phyloP scores from a whole-genome alignment of 1,284 basidiomycete genomes.

The Puccinia coronata region DNA sequence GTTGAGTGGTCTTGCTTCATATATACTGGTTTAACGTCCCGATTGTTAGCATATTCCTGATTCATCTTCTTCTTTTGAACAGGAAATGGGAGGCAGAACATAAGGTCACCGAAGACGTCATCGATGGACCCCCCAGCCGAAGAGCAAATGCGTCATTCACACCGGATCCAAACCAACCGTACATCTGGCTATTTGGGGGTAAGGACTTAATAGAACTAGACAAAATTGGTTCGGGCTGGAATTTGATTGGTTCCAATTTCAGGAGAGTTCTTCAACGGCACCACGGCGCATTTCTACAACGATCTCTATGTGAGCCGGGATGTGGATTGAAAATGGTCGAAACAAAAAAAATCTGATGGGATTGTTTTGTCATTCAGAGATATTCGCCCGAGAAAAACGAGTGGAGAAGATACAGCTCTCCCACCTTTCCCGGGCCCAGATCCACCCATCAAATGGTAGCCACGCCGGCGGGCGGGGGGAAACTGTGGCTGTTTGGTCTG shows the following conservation, averaged over 20 bases:
- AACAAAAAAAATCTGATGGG: neutral
- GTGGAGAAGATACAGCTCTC: conserved; percentile 80
- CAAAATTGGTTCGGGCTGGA: neutral
- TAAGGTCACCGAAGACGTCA: conserved; percentile 65
- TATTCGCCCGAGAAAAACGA: conserved; percentile 84
- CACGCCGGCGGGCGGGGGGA: conserved; percentile 73
- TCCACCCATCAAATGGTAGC: conserved; percentile 79
- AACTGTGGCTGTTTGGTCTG: conserved; percentile 77
- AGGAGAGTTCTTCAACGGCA: conserved; percentile 46
- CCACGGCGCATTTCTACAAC: conserved; percentile 38
- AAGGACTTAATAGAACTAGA: neutral
- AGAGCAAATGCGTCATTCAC: conserved; percentile 78
- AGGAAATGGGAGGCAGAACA: conserved; percentile 49
- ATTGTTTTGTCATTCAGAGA: conserved; percentile 63
- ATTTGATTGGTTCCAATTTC: neutral
- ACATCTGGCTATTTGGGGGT: conserved; percentile 46
- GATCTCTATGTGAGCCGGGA: conserved; percentile 35
- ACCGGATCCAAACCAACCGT: conserved; percentile 62
- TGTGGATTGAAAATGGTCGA: neutral
- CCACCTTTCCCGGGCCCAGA: conserved; percentile 77
- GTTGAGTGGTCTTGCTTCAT: conserved; percentile 4
- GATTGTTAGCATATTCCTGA: neutral
- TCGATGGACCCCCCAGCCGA: conserved; percentile 74
- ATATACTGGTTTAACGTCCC: neutral
- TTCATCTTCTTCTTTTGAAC: neutral